Evolutionary conservation across 2,329 filamentous ascomycete species (phyloP), one percentile per base, ranked within the genome.

Genomic region (Penicillium sp.): DNA sequence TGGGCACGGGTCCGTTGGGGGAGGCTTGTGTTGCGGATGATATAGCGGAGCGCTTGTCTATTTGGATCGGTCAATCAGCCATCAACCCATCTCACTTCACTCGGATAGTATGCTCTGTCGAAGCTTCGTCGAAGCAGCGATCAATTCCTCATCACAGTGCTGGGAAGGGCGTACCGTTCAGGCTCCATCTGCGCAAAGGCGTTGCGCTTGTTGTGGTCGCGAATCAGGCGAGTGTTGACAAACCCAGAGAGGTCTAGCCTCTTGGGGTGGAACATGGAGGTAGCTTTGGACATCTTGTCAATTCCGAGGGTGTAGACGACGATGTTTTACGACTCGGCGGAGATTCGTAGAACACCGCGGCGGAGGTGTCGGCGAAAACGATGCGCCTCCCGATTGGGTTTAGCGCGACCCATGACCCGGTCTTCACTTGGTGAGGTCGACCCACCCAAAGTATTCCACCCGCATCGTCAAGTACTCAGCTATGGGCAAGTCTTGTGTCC

Each of bases 161-260:
- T 28, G 28, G 25, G 32, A 35, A 28, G 38, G 33, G 45, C 61
- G 39, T 76, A 94, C 90, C 91, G 85, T 73, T 96, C 86, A 4
- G 90, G 82, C 75, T 98, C 93, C 66, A 85, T 76, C 67, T 89
- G 78, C 66, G 86, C 86, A 64, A 90, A 96, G 50, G 90, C 88
- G 75, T 94, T 91, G 63, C 93, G 86, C 81, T 97, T 98, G 47
- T 90, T 90, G 75, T 97, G 89, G 72, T 98, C 93, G 62, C 93
- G 88, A 67, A 98, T 86, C 58, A 88, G 81, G 58, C 85, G 85
- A 68, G 85, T 82, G 66, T 96, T 96, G 73, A 94, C 72, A 66
- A 87, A 95, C 67, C 88, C 88, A 68, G 86, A 84, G 59, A 97
- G 75, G 61, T 97, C 90, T 60, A 96, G 83, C 77, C 84, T 90